phyloP scores from a whole-genome alignment of 2,329 filamentous ascomycete species.

The Beauveria scarabaeidicola region DNA sequence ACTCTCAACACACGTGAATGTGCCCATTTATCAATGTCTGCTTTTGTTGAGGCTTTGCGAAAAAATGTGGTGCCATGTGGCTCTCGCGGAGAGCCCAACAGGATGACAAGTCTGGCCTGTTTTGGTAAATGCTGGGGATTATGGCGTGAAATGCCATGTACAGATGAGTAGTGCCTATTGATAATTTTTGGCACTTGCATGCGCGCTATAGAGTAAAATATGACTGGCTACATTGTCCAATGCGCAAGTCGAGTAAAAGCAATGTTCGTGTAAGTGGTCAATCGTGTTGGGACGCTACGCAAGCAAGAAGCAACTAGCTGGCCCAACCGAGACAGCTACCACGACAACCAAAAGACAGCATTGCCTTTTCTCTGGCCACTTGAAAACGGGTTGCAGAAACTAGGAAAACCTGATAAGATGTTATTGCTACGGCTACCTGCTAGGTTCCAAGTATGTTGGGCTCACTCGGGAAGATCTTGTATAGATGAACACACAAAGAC shows the following conservation, averaged over 20 bases:
- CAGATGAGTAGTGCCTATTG: neutral
- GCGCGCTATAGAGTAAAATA: too few relatives aligned
- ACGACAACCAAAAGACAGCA: neutral
- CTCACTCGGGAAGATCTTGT: too few relatives aligned
- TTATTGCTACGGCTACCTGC: too few relatives aligned
- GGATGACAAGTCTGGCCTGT: slow-evolving; percentile 52
- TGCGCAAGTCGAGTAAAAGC: neutral
- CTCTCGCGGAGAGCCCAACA: slow-evolving; percentile 50
- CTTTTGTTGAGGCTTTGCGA: neutral
- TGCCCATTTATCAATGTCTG: neutral
- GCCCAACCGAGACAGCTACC: neutral
- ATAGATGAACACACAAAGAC: neutral
- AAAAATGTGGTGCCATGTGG: neutral
- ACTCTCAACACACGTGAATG: slow-evolving; percentile 2
- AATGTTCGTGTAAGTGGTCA: neutral
- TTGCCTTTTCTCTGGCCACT: neutral
- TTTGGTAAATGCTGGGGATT: slow-evolving; percentile 51
- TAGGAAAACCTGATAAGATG: too few relatives aligned
- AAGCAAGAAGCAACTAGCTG: neutral
- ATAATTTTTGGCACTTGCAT: too few relatives aligned
- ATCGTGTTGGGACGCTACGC: neutral
- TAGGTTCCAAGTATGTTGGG: too few relatives aligned
- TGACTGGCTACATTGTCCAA: neutral
- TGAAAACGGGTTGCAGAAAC: too few relatives aligned
- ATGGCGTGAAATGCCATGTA: neutral